Base-by-base conservation (phyloP, 345 rosid species). In the Boechera stricta region DNA sequence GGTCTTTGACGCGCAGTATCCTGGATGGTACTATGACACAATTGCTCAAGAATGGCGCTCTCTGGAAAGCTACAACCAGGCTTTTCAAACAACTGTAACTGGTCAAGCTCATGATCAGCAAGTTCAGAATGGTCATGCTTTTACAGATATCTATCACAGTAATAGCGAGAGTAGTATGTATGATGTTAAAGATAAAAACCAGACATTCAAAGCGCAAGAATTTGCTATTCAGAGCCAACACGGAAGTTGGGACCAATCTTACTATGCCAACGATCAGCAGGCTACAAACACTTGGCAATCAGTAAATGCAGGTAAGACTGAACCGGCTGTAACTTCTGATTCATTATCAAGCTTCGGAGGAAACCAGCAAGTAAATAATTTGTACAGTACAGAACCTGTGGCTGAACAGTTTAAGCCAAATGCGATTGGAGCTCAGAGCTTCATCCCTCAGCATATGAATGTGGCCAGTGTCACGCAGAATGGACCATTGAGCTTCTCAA, bases 1-100 rank as follows among this genome's bases (percentile, higher is more conserved):
- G 93, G 71, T 82, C 54, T 96, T 93, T 86, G 95, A 96, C 75
- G 85, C 91, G 7, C 98, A 90, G 55, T 91, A 86, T 77, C 99
- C 98, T 42, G 99, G 92, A 75, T 96, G 97, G 97, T 96, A 93
- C 84, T 93, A 83, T 79, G 93, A 93, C 61, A 84, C 86, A 47
- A 77, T 87, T 81, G 79, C 80, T 31, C 87, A 84, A 82, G 91
- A 90, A 67, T 96, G 98, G 98, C 81, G 68, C 65, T 13, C 88
- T 7, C 65, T 91, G 59, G 98, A 96, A 51, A 87, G 85, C 85
- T 90, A 87, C 79, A 84, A 85, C 72, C 76, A 92, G 72, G 64
- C 89, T 58, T 55, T 72, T 67, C 90, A 87, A 77, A 82, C 86
- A 49, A 59, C 71, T 75, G 74, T 7, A 39, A 66, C 61, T 74